phyloP scores from a whole-genome alignment of 2,329 filamentous ascomycete species.

The Neonectria punicea region DNA sequence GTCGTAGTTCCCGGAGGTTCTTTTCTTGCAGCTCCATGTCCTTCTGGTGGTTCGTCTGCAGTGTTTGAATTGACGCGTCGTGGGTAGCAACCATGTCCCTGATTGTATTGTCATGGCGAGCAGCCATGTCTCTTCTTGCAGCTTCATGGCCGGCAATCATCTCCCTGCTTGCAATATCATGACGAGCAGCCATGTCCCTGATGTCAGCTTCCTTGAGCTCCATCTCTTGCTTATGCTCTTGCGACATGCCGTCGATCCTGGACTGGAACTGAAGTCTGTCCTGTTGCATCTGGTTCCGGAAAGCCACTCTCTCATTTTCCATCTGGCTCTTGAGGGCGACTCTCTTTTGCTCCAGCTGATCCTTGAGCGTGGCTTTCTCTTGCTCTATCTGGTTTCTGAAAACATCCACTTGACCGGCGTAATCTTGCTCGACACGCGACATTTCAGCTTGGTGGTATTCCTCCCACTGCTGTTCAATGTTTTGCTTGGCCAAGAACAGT shows the following conservation, averaged over 20 bases:
- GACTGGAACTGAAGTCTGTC: not conserved
- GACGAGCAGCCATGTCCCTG: not conserved
- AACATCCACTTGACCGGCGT: not conserved
- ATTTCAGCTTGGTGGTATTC: not conserved
- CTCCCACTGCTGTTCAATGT: not conserved
- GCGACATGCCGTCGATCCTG: not conserved
- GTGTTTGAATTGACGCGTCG: not conserved
- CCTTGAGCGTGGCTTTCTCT: not conserved
- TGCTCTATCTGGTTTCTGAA: not conserved
- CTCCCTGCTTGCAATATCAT: too few species aligned
- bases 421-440: not conserved
- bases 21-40: not conserved
- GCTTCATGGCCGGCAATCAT: not conserved
- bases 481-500: not conserved
- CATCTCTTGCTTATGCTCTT: not conserved
- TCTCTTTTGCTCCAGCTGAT: not conserved
- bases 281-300: not conserved
- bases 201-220: not conserved
- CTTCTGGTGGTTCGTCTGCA: not conserved
- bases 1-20: conserved; percentile 4
- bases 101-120: not conserved
- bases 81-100: not conserved
- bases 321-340: not conserved
- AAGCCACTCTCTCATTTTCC: not conserved
- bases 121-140: not conserved